Evolutionary conservation across 306 rosid species (phyloP), one percentile per base, ranked within the genome.

Genomic region (Corylus avellana): DNA sequence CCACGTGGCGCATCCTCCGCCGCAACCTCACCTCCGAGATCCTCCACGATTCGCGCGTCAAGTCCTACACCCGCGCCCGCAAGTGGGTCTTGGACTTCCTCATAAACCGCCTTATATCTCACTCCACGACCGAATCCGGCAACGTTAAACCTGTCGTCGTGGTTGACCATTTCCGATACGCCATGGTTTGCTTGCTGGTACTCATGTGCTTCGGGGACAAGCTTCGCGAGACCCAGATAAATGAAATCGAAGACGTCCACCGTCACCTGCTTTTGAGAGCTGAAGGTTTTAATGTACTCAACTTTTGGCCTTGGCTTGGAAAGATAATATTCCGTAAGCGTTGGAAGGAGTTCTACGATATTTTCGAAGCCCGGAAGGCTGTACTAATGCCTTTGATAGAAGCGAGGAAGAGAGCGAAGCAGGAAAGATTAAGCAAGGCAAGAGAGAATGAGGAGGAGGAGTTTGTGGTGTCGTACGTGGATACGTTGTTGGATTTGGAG

Each of bases 401-500:
- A 10, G 88, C 85, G n/a, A 18, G 87, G 74, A 80, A 74, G 70
- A 86, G 78, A 73, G 25, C 12, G 10, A 86, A 83, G 80, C 61
- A 70, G 74, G 89, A 75, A 56, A 80, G 67, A 78, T 1, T 9
- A n/a, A 59, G 53, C 16, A 75, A 63, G 20, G 53, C 13, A 0
- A 18, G 17, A 67, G 49, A 67, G 47, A 14, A 39, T 50, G 35
- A 9, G 2, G 35, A 47, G 12, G 35, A 9, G 2, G 35, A 47
- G 12, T 70, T 70, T n/a, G 56, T 48, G 7, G 35, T 70, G 54
- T 70, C 74, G n/a, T 70, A 70, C 35, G 74, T 70, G 17, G 74
- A 70, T 12, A 70, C 74, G 2, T 8, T 66, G 49, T 37, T 67
- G 72, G 72, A 67, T 42, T 67, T 67, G 16, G 72, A 67, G 72